Percentiles rank a stretch among this genome's conserved stretches.
Conservation (phyloP, 2,329 filamentous ascomycete species). For the Ceratocystis diversiconidia region DNA sequence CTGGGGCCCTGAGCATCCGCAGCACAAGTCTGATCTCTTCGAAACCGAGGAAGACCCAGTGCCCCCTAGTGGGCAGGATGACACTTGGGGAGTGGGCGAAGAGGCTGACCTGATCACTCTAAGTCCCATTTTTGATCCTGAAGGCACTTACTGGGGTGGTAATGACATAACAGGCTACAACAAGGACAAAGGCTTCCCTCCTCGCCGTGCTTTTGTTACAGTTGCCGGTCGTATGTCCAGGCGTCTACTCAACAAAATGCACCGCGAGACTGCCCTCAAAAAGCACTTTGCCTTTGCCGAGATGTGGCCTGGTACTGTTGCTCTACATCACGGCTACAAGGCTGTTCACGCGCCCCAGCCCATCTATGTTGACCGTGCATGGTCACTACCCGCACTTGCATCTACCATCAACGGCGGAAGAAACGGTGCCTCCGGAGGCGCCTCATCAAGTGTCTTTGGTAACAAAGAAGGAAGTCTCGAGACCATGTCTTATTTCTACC, state of each 20-base stretch:
- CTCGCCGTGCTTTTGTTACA: constrained; percentile 76
- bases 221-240: constrained; percentile 73
- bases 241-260: constrained; percentile 71
- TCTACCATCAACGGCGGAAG: constrained; percentile 66
- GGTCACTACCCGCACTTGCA: constrained; percentile 67
- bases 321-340: constrained; percentile 84
- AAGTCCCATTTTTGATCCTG: constrained; percentile 82
- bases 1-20: constrained; percentile 70
- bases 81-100: constrained; percentile 82
- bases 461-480: constrained; percentile 80
- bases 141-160: constrained; percentile 67
- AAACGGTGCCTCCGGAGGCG: constrained; percentile 61
- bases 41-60: constrained; percentile 57
- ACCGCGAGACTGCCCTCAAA: constrained; percentile 69
- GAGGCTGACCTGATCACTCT: constrained; percentile 85
- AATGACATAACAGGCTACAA: constrained; percentile 82
- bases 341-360: constrained; percentile 84
- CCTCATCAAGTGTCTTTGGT: constrained; percentile 59
- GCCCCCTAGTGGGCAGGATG: constrained; percentile 56
- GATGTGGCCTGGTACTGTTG: constrained; percentile 85
- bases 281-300: constrained; percentile 89
- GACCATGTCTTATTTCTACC: constrained; percentile 86
- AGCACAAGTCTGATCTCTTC: constrained; percentile 54
- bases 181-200: constrained; percentile 41
- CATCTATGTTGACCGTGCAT: constrained; percentile 72